Evolutionary conservation across 1,139 yeast genomes (phyloP).

Genomic region (Arxiozyma bovina): DNA sequence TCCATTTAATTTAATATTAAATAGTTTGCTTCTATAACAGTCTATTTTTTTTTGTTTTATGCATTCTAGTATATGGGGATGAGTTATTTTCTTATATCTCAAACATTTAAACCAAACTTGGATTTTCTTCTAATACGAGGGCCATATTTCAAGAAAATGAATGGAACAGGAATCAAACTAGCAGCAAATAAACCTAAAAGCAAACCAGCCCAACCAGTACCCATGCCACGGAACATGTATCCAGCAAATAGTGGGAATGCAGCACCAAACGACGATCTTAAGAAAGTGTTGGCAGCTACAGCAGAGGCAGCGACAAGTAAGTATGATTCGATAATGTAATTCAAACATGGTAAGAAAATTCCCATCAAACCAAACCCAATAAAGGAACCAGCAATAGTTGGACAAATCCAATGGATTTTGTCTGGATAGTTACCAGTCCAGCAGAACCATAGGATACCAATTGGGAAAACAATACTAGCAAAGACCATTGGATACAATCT

Average conservation of each 20-base stretch:
- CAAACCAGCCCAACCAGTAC: conserved; percentile 77
- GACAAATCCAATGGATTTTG: conserved; percentile 75
- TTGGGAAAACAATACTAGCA: conserved; percentile 61
- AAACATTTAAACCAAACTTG: conserved; percentile 38
- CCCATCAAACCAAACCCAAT: conserved; percentile 69
- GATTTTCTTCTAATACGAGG: conserved; percentile 46
- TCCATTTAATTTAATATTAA: too few relatives aligned
- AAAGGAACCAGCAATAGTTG: conserved; percentile 62
- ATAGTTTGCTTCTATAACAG: too few relatives aligned
- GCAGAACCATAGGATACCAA: conserved; percentile 75
- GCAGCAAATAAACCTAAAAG: conserved; percentile 62
- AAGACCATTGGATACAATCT: conserved; percentile 67
- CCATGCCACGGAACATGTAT: conserved; percentile 66
- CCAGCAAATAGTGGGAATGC: conserved; percentile 73
- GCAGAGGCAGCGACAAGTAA: conserved; percentile 81
- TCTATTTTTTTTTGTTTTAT: too few relatives aligned
- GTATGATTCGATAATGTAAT: conserved; percentile 74
- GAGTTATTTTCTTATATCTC: not conserved
- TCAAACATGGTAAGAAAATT: conserved; percentile 69
- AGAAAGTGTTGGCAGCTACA: conserved; percentile 75
- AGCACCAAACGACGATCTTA: conserved; percentile 59
- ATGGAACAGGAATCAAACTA: conserved; percentile 58
- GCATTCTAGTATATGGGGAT: not conserved
- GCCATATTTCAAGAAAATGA: conserved; percentile 52
- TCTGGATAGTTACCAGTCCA: conserved; percentile 74